Evolutionary conservation across 1,284 basidiomycete genomes (phyloP).

Genomic region (Microbotryum intermedium): DNA sequence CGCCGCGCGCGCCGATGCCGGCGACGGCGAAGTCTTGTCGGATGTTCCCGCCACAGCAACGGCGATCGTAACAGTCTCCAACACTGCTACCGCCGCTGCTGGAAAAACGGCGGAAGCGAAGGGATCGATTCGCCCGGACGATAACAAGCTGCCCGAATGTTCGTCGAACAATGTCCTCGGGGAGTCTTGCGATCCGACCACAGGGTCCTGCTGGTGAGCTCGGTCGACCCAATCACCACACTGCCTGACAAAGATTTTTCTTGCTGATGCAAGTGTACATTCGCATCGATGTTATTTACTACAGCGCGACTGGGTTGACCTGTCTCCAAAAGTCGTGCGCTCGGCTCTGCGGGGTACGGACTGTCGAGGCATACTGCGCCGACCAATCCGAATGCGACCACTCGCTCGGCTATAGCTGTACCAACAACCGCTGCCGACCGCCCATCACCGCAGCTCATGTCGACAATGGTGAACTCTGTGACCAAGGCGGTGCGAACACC

Average conservation of each 20-base stretch:
- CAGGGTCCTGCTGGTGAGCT: slow-evolving; percentile 17
- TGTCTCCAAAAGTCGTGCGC: slow-evolving; percentile 16
- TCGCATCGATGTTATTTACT: neutral
- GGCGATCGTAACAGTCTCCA: slow-evolving; percentile 15
- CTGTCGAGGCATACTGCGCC: slow-evolving; percentile 27
- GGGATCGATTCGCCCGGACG: neutral
- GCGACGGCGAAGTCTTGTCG: no score
- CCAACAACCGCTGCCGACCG: slow-evolving; percentile 22
- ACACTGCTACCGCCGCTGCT: slow-evolving; percentile 15
- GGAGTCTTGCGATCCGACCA: slow-evolving; percentile 15
- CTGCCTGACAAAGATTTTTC: no score
- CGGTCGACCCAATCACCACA: neutral
- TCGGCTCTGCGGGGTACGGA: slow-evolving; percentile 14
- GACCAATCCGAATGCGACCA: slow-evolving; percentile 14
- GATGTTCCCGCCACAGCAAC: slow-evolving; percentile 11
- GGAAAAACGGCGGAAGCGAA: slow-evolving; percentile 5
- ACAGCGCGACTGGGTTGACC: slow-evolving; percentile 12
- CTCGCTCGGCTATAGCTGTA: slow-evolving; percentile 23
- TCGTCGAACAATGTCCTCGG: slow-evolving; percentile 1
- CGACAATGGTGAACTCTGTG: slow-evolving; percentile 13
- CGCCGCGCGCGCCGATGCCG: no score
- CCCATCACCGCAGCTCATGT: slow-evolving; percentile 19
- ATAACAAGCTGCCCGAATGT: slow-evolving; percentile 2
- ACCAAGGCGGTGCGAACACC: slow-evolving; percentile 26
- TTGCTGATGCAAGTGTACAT: no score